These are phyloP conservation scores for Dactylonectria estremocensis DNA, from an alignment of 2,329 filamentous ascomycete genomes.

Conservation along the genomic window DNA sequence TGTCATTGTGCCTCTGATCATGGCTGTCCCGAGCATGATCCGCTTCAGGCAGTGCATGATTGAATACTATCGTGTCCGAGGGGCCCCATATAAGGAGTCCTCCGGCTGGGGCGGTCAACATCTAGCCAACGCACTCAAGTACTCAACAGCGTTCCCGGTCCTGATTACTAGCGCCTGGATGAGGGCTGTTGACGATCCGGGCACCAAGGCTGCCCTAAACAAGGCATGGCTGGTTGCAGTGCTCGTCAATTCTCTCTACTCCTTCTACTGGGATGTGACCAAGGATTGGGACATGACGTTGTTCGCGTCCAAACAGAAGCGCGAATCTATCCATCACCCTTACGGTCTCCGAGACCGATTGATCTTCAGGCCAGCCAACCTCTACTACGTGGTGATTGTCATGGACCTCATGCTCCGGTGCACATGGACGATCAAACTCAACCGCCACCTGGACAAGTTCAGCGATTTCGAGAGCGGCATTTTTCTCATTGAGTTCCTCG, in stretches of 20 bases:
- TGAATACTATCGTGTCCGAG: conserved; percentile 83
- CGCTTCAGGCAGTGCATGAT: conserved; percentile 93
- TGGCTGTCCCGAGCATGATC: conserved; percentile 86
- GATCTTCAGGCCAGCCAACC: conserved; percentile 77
- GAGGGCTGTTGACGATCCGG: conserved; percentile 67
- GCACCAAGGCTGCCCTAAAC: conserved; percentile 62
- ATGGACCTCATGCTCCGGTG: conserved; percentile 87
- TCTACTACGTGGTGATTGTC: conserved; percentile 88
- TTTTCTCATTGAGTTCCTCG: conserved; percentile 88
- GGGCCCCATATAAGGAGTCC: conserved; percentile 68
- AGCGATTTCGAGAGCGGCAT: conserved; percentile 91
- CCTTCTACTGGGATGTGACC: conserved; percentile 98
- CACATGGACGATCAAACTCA: conserved; percentile 93
- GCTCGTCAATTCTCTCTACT: conserved; percentile 88
- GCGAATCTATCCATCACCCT: conserved; percentile 76
- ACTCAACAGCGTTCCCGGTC: conserved; percentile 93
- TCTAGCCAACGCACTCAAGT: conserved; percentile 94
- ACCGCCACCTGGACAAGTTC: conserved; percentile 84
- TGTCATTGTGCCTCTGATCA: conserved; percentile 86
- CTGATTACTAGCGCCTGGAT: conserved; percentile 85
- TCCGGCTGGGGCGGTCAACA: conserved; percentile 87
- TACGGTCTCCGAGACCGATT: conserved; percentile 84
- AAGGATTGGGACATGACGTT: conserved; percentile 97
- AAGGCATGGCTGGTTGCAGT: conserved; percentile 80
- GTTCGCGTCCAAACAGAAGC: conserved; percentile 73